phyloP scores from a whole-genome alignment of 306 rosid genomes.

The Ziziphus jujuba region DNA sequence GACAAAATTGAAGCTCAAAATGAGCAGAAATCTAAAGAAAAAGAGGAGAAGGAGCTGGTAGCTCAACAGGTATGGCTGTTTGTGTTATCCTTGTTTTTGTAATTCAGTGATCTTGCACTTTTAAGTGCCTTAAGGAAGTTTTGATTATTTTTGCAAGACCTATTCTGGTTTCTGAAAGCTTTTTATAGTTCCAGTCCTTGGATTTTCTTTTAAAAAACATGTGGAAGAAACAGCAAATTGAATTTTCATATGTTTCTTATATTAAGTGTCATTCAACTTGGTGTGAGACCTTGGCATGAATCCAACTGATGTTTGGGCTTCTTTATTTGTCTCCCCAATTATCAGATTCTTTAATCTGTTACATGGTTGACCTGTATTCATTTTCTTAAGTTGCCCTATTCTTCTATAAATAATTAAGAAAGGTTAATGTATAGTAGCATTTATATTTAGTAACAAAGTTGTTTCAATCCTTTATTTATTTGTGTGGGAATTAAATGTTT shows the following conservation, averaged over 20 bases:
- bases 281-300: conserved; percentile 4
- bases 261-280: not conserved
- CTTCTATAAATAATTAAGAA: too few relatives aligned
- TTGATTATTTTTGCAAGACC: not conserved
- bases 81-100: not conserved
- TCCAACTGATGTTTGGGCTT: too few relatives aligned
- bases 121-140: not conserved
- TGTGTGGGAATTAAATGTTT: not conserved
- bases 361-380: not conserved
- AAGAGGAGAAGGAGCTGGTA: conserved; percentile 83
- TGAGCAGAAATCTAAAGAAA: conserved; percentile 77
- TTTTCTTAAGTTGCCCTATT: too few relatives aligned
- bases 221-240: too few relatives aligned
- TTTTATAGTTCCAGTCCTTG: too few relatives aligned
- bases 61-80: conserved; percentile 67
- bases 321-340: not conserved
- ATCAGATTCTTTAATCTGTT: too few relatives aligned
- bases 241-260: too few relatives aligned
- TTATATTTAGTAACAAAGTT: too few relatives aligned
- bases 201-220: too few relatives aligned
- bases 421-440: too few relatives aligned
- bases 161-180: not conserved
- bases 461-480: not conserved
- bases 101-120: not conserved
- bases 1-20: conserved; percentile 76